Evolutionary conservation across 2,329 filamentous ascomycete species (phyloP).

Genomic region (Raffaelea deltoideospora): DNA sequence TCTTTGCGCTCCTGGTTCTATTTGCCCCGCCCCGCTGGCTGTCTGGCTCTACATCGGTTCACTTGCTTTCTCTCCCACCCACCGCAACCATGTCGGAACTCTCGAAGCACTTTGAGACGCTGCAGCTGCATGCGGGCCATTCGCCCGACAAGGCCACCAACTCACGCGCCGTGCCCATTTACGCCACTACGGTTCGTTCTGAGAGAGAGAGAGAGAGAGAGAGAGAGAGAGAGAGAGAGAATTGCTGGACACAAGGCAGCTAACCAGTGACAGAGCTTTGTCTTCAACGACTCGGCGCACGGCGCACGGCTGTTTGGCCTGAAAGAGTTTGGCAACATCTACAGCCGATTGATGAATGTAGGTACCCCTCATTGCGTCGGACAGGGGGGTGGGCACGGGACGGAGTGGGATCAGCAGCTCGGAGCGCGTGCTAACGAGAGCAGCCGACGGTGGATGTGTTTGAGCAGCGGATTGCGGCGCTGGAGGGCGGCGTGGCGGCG

Average conservation of each 20-base stretch:
- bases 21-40: too few species aligned
- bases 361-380: too few species aligned
- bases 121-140: constrained; percentile 76
- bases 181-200: constrained; percentile 64
- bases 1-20: too few species aligned
- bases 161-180: constrained; percentile 85
- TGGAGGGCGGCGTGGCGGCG: constrained; percentile 82
- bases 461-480: constrained; percentile 88
- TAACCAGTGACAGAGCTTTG: constrained; percentile 46
- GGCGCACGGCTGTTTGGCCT: constrained; percentile 90
- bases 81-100: constrained; percentile 26
- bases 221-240: neutral
- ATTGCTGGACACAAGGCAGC: too few species aligned
- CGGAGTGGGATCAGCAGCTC: neutral
- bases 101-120: constrained; percentile 61
- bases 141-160: constrained; percentile 69
- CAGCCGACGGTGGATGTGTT: constrained; percentile 90
- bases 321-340: constrained; percentile 96
- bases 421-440: neutral
- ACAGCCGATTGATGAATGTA: constrained; percentile 94
- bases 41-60: too few species aligned
- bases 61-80: neutral
- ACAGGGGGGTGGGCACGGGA: too few species aligned
- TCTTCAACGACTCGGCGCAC: constrained; percentile 92
- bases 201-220: neutral